A percentile compares a stretch with the other conserved stretches of the same genome.
Conservation (phyloP, 768 basidiomycete species). For the Mycena amicta region DNA sequence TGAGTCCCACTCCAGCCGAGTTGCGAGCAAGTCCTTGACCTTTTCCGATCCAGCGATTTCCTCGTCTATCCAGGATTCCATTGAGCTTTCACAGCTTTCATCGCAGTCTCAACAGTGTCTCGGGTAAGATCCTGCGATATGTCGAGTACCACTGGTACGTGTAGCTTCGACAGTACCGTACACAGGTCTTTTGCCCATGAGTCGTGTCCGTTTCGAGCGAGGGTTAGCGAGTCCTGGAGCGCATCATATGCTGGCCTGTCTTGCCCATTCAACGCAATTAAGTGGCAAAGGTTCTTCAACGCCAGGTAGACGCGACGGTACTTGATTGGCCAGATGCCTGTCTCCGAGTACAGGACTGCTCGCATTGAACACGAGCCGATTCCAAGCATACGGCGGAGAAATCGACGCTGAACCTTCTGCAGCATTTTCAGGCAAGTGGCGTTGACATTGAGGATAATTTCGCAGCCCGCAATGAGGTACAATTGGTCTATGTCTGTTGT, state of each 20-base stretch:
- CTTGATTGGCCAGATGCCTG: neutral
- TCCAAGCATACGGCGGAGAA: neutral
- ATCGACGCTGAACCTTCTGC: neutral
- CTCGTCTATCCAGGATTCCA: conserved; percentile 1
- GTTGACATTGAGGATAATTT: neutral
- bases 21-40: neutral
- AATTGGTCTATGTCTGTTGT: no score
- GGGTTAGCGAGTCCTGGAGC: neutral
- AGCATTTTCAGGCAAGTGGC: neutral
- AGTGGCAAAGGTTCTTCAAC: neutral
- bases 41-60: neutral
- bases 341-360: neutral
- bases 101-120: neutral
- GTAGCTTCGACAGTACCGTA: neutral
- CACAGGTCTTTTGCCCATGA: neutral
- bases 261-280: neutral
- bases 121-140: neutral
- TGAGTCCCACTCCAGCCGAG: neutral
- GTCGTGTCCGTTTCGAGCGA: neutral
- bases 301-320: neutral
- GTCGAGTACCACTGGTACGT: neutral
- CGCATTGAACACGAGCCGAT: neutral
- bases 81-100: neutral
- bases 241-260: neutral
- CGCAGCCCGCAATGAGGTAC: neutral